Percentiles rank a stretch among this genome's conserved stretches.
phyloP scores from a whole-genome alignment of 2,329 filamentous ascomycete genomes.

The Stagonosporopsis vannaccii region DNA sequence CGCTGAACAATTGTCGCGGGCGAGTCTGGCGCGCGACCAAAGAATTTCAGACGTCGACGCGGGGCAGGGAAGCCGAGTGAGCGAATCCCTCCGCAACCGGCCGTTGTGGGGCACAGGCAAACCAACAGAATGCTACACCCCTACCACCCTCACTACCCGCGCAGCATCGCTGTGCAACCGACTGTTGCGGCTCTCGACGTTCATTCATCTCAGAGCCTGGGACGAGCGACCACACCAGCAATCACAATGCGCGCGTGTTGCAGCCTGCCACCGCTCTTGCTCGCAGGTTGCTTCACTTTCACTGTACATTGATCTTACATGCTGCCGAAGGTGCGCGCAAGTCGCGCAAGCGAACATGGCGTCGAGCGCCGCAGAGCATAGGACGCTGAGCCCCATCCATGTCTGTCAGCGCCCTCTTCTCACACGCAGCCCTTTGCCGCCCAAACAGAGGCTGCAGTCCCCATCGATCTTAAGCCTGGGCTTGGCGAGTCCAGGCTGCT shows the following conservation, averaged over 20 bases:
- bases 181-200: too few relatives aligned
- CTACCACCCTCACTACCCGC: too few relatives aligned
- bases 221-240: too few relatives aligned
- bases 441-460: neutral
- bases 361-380: neutral
- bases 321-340: neutral
- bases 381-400: neutral
- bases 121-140: too few relatives aligned
- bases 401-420: slow-evolving; percentile 13
- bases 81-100: neutral
- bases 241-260: neutral
- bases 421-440: slow-evolving; percentile 11
- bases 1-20: slow-evolving; percentile 15
- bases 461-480: neutral
- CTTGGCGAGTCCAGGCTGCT: neutral
- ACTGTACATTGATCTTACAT: neutral
- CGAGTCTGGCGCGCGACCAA: neutral
- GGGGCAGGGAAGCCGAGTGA: neutral
- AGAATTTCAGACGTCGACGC: neutral
- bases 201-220: too few relatives aligned
- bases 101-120: neutral
- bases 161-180: too few relatives aligned
- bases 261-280: slow-evolving; percentile 16
- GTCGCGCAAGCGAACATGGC: neutral
- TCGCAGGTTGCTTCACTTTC: neutral